A percentile compares a stretch with the other conserved stretches of the same genome.
Conservation (phyloP, 2,329 filamentous ascomycete genomes). For the Aspergillus novofumigatus region DNA sequence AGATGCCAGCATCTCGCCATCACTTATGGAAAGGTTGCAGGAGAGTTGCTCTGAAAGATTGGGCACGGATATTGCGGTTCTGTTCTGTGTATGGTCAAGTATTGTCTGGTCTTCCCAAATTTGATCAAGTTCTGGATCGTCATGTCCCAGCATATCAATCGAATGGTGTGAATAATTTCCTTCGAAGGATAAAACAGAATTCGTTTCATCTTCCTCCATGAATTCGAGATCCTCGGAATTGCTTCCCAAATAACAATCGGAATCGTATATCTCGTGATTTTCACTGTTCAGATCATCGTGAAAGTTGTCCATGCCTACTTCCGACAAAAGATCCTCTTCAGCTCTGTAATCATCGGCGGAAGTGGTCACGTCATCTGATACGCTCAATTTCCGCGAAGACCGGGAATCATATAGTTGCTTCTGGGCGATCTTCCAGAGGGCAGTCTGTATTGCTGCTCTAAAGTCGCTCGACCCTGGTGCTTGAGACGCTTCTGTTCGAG, state of each 20-base stretch:
- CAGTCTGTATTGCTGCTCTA: slow-evolving; percentile 21
- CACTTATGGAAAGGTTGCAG: background rate
- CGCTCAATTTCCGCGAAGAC: slow-evolving; percentile 6
- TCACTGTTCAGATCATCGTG: background rate
- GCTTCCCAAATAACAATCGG: slow-evolving; percentile 5
- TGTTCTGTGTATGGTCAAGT: background rate
- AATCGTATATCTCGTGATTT: background rate
- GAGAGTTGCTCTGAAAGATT: background rate
- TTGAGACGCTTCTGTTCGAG: background rate
- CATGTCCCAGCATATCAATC: background rate
- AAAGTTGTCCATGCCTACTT: background rate
- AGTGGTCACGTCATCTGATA: background rate
- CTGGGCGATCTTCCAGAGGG: slow-evolving; percentile 33
- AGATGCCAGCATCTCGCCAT: slow-evolving; percentile 4
- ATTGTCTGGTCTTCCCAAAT: background rate
- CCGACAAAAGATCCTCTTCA: slow-evolving; percentile 3
- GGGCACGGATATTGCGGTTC: background rate
- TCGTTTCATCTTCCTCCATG: background rate
- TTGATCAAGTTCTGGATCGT: background rate
- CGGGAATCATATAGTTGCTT: slow-evolving; percentile 18
- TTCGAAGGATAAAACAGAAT: slow-evolving; percentile 4
- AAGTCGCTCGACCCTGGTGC: slow-evolving; percentile 2
- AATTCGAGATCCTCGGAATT: background rate
- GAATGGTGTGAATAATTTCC: background rate
- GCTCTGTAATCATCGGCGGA: background rate